Base-by-base conservation (phyloP, 768 basidiomycete species). In the Podaxis pistillaris region DNA sequence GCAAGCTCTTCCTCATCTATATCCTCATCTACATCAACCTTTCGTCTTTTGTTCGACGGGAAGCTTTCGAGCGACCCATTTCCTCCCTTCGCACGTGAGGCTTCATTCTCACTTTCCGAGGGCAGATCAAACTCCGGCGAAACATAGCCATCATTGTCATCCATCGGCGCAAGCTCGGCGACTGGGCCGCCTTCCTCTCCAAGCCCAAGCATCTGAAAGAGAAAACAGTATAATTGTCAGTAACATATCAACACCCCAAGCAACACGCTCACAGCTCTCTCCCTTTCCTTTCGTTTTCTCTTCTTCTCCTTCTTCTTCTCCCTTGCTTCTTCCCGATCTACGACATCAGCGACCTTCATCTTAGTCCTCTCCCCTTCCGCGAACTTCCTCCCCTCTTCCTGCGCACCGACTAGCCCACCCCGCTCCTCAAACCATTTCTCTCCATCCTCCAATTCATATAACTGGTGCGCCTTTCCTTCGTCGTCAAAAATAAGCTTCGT, bases 291-390 rank as follows among this genome's bases (percentile, higher is more conserved):
- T 70, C 91, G 79, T 76, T 95, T 96, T 65, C 92, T 78, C 79
- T 96, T 97, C 82, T 92, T 95, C 73, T 97, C 96, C 65, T 82
- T 77, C 76, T 88, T 91, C 83, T 94, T 96, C 70, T 90, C 93
- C 72, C 83, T 90, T 5, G 91, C 94, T 67, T 92, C 86, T 63
- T 85, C 83, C 75, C 91, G 90, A 76, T 99, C 96, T 50, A 76
- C 60, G 51, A 86, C 79, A 71, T 96, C 93, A 26, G 82, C 84
- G 11, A 81, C 76, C 67, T 78, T 81, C 83, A 98, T 81, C 79
- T 84, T 89, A 57, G 80, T 83, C 63, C 86, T 78, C 76, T 96
- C 93, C 50, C 79, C 82, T 73, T 88, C 84, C 28, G 88, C 87
- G 70, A 93, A 97, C 71, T 79, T 75, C 68, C 78, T 75, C 4